Percentiles rank a stretch among this genome's conserved stretches.
phyloP scores from a whole-genome alignment of 2,329 filamentous ascomycete species.

The Microdochium nivale region DNA sequence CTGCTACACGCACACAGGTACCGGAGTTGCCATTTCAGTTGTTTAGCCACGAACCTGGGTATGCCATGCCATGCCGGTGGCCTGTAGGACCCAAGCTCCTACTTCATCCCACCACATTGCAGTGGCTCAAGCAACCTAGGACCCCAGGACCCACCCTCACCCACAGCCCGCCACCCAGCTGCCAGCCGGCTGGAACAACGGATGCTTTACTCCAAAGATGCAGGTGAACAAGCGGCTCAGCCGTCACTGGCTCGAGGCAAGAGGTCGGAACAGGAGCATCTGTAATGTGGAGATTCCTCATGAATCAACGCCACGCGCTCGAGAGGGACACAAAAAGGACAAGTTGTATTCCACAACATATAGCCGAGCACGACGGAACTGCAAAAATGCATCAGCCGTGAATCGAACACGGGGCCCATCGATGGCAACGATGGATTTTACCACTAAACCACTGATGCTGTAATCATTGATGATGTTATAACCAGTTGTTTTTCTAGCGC shows the following conservation, averaged over 20 bases:
- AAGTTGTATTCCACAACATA: too few species aligned
- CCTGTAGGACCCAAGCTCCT: not conserved
- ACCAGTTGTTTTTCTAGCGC: not conserved
- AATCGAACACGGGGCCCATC: constrained; percentile 40
- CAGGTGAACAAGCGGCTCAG: too few species aligned
- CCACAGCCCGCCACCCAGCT: too few species aligned
- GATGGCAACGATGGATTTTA: constrained; percentile 46
- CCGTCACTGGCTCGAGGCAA: too few species aligned
- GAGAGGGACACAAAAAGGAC: too few species aligned
- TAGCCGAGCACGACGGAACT: too few species aligned
- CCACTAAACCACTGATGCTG: constrained; percentile 39
- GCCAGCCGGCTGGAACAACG: too few species aligned
- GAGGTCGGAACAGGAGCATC: too few species aligned
- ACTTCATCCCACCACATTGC: not conserved
- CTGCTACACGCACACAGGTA: not conserved
- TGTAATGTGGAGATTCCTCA: too few species aligned
- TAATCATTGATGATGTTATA: not conserved
- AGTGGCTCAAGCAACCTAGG: not conserved
- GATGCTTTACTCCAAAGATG: too few species aligned
- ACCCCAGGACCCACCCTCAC: not conserved
- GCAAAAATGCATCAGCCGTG: constrained; percentile 26
- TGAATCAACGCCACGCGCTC: too few species aligned
- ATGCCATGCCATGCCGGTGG: not conserved
- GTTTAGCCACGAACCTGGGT: not conserved
- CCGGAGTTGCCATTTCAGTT: not conserved